phyloP scores from a whole-genome alignment of 352 stramenopile species.

The Phytophthora uliginosa region DNA sequence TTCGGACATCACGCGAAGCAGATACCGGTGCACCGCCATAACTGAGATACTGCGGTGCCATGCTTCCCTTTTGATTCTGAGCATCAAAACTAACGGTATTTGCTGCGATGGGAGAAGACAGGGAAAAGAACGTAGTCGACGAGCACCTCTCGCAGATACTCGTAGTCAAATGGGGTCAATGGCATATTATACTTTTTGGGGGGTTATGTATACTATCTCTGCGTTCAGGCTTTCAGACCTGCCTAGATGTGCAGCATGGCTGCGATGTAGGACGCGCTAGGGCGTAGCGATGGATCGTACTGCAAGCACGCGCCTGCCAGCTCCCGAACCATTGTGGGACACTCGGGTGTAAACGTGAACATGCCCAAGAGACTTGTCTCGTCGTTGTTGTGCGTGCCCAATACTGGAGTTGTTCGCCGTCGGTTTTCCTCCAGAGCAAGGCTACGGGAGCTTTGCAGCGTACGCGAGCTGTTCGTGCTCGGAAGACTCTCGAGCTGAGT shows the following conservation, averaged over 20 bases:
- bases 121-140: slow-evolving; percentile 1
- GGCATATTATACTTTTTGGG: slow-evolving; percentile 39
- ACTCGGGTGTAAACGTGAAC: slow-evolving; percentile 82
- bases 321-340: slow-evolving; percentile 61
- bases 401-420: slow-evolving; percentile 41
- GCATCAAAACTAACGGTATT: neutral
- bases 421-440: slow-evolving; percentile 36
- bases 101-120: slow-evolving; percentile 23
- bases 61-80: neutral
- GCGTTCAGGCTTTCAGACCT: slow-evolving; percentile 8
- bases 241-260: slow-evolving; percentile 71
- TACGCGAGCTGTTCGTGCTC: slow-evolving; percentile 26
- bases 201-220: slow-evolving; percentile 32
- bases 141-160: slow-evolving; percentile 16
- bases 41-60: too few species aligned
- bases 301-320: slow-evolving; percentile 75
- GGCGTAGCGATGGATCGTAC: slow-evolving; percentile 74
- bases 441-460: slow-evolving; percentile 32
- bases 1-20: too few species aligned
- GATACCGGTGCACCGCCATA: too few species aligned
- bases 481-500: slow-evolving; percentile 37
- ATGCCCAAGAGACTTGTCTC: slow-evolving; percentile 60
- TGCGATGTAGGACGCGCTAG: slow-evolving; percentile 78
- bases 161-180: neutral
- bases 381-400: slow-evolving; percentile 33